A percentile compares a stretch with the other conserved stretches of the same genome.
Conservation (phyloP, 352 stramenopile species). For the Pythium monospermum region DNA sequence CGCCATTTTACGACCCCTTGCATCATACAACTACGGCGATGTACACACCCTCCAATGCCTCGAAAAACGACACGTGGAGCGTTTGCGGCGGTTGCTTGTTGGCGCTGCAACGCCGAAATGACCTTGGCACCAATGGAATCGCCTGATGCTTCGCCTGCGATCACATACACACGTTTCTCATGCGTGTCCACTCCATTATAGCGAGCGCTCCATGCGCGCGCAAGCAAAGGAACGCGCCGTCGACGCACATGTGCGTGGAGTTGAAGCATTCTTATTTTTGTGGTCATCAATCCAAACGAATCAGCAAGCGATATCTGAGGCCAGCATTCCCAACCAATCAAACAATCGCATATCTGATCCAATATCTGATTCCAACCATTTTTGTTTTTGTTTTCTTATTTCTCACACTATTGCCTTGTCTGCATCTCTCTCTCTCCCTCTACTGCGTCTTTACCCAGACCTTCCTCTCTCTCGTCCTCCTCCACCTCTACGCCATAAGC, state of each 20-base stretch:
- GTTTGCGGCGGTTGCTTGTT: constrained; percentile 10
- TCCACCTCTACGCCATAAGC: constrained; percentile 57
- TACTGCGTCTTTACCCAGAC: too few species aligned
- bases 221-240: background rate
- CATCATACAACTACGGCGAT: too few species aligned
- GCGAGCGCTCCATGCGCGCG: too few species aligned
- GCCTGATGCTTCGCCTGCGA: constrained; percentile 67
- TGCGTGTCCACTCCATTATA: background rate
- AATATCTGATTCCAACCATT: background rate
- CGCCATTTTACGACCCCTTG: too few species aligned
- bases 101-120: constrained; percentile 40
- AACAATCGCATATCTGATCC: background rate
- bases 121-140: constrained; percentile 76
- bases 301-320: too few species aligned
- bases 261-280: background rate
- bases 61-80: constrained; percentile 30
- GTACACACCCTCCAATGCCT: constrained; percentile 56
- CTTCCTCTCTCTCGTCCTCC: too few species aligned
- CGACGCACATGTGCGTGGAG: background rate
- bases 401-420: constrained; percentile 1
- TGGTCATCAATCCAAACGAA: background rate
- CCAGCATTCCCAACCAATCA: too few species aligned
- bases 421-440: too few species aligned
- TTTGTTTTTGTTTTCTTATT: background rate
- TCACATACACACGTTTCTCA: constrained; percentile 45